phyloP scores from a whole-genome alignment of 1,139 yeast species.

The Candida glucosophila region DNA sequence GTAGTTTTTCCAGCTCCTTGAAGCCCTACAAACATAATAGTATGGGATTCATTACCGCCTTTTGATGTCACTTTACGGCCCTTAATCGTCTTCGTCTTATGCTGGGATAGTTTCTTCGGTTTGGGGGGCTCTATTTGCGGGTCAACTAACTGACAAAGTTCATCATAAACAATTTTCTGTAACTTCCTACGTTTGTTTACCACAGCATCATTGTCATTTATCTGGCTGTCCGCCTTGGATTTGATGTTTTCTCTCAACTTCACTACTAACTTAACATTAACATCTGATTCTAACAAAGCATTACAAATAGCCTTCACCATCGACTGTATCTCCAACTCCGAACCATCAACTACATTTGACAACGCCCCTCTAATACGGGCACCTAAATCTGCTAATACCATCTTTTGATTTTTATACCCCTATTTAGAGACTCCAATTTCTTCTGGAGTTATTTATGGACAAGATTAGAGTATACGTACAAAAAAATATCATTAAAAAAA shows the following conservation, averaged over 20 bases:
- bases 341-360: conserved; percentile 39
- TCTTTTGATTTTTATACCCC: too few species aligned
- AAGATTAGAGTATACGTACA: too few species aligned
- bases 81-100: conserved; percentile 13
- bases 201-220: conserved; percentile 44
- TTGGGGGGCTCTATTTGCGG: conserved; percentile 60
- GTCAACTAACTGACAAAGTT: conserved; percentile 79
- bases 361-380: conserved; percentile 73
- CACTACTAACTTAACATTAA: conserved; percentile 77
- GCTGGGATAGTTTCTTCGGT: conserved; percentile 58
- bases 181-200: conserved; percentile 68
- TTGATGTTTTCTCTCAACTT: conserved; percentile 69
- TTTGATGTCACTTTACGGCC: conserved; percentile 23
- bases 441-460: too few species aligned
- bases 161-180: conserved; percentile 92
- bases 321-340: conserved; percentile 30
- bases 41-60: conserved; percentile 28
- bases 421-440: too few species aligned
- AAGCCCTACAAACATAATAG: conserved; percentile 94
- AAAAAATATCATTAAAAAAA: too few species aligned
- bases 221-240: conserved; percentile 35
- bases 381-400: conserved; percentile 96
- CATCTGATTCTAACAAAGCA: conserved; percentile 88
- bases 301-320: conserved; percentile 84
- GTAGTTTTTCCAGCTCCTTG: conserved; percentile 99